Evolutionary conservation across 768 basidiomycete species (phyloP).

Genomic region (Termitomyces sp.): DNA sequence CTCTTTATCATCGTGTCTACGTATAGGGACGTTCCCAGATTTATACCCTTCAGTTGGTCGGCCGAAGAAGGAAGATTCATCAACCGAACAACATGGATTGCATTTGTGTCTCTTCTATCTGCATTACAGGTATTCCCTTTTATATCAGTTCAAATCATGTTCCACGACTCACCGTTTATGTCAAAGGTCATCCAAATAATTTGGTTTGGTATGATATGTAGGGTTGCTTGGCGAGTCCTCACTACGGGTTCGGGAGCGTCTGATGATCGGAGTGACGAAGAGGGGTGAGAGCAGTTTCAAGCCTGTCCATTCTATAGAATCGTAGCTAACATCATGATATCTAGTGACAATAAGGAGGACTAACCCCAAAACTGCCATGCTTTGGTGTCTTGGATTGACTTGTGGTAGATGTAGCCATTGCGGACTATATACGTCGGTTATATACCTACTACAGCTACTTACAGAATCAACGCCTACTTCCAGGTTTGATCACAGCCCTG

Average conservation of each 20-base stretch:
- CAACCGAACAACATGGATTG: slow-evolving; percentile 33
- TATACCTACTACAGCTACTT: slow-evolving; percentile 5
- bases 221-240: slow-evolving; percentile 77
- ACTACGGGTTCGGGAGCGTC: slow-evolving; percentile 67
- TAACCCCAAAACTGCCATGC: slow-evolving; percentile 13
- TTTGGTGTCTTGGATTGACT: not conserved
- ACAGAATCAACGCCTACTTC: not conserved
- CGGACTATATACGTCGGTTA: slow-evolving; percentile 3
- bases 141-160: not conserved
- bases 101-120: slow-evolving; percentile 51
- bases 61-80: slow-evolving; percentile 52
- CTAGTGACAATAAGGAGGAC: slow-evolving; percentile 26
- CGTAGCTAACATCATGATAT: slow-evolving; percentile 10
- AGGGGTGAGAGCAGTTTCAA: slow-evolving; percentile 35
- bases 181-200: slow-evolving; percentile 65
- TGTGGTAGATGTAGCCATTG: not conserved
- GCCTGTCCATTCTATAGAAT: not conserved
- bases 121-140: slow-evolving; percentile 50
- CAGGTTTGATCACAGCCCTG: not conserved
- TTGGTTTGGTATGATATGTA: slow-evolving; percentile 86
- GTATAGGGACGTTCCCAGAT: slow-evolving; percentile 40
- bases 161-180: slow-evolving; percentile 8
- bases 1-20: slow-evolving; percentile 60
- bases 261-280: slow-evolving; percentile 84
- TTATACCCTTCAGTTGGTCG: slow-evolving; percentile 54